These are phyloP conservation scores for Bipolaris cookei DNA, from an alignment of 2,329 filamentous ascomycete genomes.

Conservation along the genomic window DNA sequence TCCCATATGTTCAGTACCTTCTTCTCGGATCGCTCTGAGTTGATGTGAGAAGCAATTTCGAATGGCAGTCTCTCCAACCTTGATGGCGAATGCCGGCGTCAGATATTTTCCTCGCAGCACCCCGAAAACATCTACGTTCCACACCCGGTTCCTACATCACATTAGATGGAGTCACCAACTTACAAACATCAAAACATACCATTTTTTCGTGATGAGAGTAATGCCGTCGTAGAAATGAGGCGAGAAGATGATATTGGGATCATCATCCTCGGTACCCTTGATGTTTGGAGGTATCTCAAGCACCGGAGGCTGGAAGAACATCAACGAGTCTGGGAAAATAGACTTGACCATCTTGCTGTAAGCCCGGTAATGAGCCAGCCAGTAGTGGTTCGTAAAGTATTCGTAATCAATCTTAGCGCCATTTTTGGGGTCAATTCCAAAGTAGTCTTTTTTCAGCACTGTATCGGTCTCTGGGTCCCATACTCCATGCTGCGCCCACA, in stretches of 20 bases:
- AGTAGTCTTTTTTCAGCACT: slow-evolving; percentile 85
- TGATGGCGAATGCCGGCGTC: slow-evolving; percentile 88
- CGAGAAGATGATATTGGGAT: slow-evolving; percentile 87
- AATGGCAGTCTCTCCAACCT: slow-evolving; percentile 90
- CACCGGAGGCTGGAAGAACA: slow-evolving; percentile 90
- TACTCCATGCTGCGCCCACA: slow-evolving; percentile 96
- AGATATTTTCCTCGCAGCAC: slow-evolving; percentile 87
- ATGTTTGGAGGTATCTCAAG: slow-evolving; percentile 89
- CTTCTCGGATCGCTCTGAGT: slow-evolving; percentile 78
- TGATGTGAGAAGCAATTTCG: slow-evolving; percentile 92
- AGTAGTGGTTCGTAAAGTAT: slow-evolving; percentile 89
- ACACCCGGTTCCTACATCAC: slow-evolving; percentile 74
- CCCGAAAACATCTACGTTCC: slow-evolving; percentile 96
- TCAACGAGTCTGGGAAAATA: slow-evolving; percentile 79
- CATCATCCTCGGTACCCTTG: slow-evolving; percentile 87
- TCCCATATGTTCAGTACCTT: slow-evolving; percentile 87
- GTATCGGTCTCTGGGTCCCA: slow-evolving; percentile 85
- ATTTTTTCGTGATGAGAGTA: slow-evolving; percentile 96
- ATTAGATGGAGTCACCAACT: slow-evolving; percentile 12
- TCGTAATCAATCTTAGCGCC: slow-evolving; percentile 79
- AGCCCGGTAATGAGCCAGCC: slow-evolving; percentile 81
- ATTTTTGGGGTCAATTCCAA: slow-evolving; percentile 76
- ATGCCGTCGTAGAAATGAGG: slow-evolving; percentile 98
- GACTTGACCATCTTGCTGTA: slow-evolving; percentile 77
- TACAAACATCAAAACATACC: slow-evolving; percentile 54